Percentiles rank a stretch among this genome's conserved stretches.
phyloP scores from a whole-genome alignment of 495 filamentous ascomycete species.

The Penicillium parvum region DNA sequence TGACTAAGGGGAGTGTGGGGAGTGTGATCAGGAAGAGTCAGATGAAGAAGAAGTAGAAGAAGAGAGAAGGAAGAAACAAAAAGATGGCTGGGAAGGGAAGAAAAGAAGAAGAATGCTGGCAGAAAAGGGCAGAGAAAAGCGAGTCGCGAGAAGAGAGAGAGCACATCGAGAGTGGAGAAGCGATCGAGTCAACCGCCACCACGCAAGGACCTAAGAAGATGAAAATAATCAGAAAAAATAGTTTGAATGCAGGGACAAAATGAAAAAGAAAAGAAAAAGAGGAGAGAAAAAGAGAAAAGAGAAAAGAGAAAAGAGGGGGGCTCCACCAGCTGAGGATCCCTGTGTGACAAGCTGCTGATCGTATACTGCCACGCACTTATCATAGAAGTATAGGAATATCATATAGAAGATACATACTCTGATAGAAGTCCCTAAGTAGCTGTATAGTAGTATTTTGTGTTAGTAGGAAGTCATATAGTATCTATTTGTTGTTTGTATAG shows the following conservation, averaged over 20 bases:
- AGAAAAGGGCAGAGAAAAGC: no score
- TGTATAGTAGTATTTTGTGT: not conserved
- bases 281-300: slow-evolving; percentile 7
- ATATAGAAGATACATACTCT: no score
- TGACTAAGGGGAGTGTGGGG: slow-evolving; percentile 18
- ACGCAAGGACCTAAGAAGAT: slow-evolving; percentile 21
- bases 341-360: slow-evolving; percentile 31
- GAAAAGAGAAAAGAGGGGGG: slow-evolving; percentile 13
- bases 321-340: slow-evolving; percentile 28
- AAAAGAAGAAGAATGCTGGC: slow-evolving; percentile 22
- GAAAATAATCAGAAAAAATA: slow-evolving; percentile 7
- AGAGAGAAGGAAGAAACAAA: not conserved
- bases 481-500: no score
- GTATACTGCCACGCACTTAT: slow-evolving; percentile 20
- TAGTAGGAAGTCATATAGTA: no score
- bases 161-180: slow-evolving; percentile 1
- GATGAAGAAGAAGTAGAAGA: not conserved
- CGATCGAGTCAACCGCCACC: slow-evolving; percentile 29
- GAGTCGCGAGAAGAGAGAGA: slow-evolving; percentile 3
- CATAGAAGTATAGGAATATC: no score
- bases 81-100: slow-evolving; percentile 15
- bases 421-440: no score
- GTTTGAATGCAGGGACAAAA: slow-evolving; percentile 16
- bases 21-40: no score
- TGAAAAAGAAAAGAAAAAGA: slow-evolving; percentile 2